Evolutionary conservation across 2,329 filamentous ascomycete genomes (phyloP), one percentile per base, ranked within the genome.

Genomic region (Diaporthe capsici): DNA sequence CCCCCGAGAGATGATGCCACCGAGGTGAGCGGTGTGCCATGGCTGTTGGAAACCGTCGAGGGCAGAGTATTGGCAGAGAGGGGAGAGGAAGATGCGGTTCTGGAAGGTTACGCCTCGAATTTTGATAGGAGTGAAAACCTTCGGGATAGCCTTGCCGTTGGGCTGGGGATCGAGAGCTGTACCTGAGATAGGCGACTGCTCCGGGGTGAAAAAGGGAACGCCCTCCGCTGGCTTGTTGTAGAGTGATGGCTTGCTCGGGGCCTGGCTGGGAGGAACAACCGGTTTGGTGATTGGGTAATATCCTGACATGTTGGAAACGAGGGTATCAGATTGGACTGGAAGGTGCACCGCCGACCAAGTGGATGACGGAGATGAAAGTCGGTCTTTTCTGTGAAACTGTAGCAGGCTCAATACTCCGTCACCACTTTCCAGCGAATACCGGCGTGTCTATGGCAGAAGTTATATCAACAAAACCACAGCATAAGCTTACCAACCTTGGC

Each of bases 31-130:
- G 13, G 84, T 81, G 79, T 88, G 86, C 83, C 85, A 88, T 20
- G 84, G 83, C 3, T 84, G 86, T 76, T 84, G 80, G 77, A 84
- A 81, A 22, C 86, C 87, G 9, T 85, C 80, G 47, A 85, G 79
- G n/a, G 83, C 82, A 6, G 84, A 86, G 78, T 85, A 87, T 80
- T 85, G 87, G 83, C 87, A 88, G 85, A 88, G 86, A 15, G 87
- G 87, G 4, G 85, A 84, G 55, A 88, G 84, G 76, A 86, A 83
- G 74, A 87, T 84, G 57, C 87, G 84, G 76, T 88, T 88, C 51
- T 85, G 86, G 63, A 88, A 82, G 8, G 82, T 84, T 44, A 87
- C 79, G 65, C 83, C 82, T 51, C 87, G 83, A 70, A 88, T 84
- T 63, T 81, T 86, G 53, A 89, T 79, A 4, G 87, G 86, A 0